Evolutionary conservation across 192 early-diverging fungal species (phyloP).

Genomic region (Cetraspora pellucida): DNA sequence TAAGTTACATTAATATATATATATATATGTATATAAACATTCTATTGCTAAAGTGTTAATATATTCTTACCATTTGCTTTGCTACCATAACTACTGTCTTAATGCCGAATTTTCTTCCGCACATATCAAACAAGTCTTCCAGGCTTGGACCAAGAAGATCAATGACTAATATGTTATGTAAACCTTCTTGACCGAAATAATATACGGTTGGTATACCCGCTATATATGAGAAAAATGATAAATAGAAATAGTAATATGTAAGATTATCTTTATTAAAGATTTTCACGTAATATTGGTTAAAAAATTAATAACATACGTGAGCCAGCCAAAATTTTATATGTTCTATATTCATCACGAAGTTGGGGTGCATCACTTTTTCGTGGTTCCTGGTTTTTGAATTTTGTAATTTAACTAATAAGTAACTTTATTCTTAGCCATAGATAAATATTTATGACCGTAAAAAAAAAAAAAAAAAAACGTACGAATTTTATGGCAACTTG

Average conservation of each 20-base stretch:
- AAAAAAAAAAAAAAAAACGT: background rate
- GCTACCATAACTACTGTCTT: constrained; percentile 98
- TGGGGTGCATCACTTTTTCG: constrained; percentile 97
- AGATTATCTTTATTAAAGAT: background rate
- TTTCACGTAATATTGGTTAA: background rate
- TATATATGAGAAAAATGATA: constrained; percentile 28
- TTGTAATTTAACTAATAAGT: constrained; percentile 2
- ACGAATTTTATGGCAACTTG: constrained; percentile 96
- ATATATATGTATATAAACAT: constrained; percentile 21
- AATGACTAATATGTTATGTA: constrained; percentile 93
- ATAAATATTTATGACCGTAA: constrained; percentile 27
- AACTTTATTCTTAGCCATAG: constrained; percentile 5
- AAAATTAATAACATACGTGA: constrained; percentile 41
- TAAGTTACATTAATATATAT: constrained; percentile 2
- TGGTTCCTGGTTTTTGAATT: constrained; percentile 58
- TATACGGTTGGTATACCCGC: constrained; percentile 89
- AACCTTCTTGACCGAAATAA: constrained; percentile 96
- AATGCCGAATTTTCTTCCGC: constrained; percentile 84
- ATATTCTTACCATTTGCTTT: constrained; percentile 80
- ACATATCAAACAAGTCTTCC: constrained; percentile 97
- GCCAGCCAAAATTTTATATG: constrained; percentile 90
- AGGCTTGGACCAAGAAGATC: constrained; percentile 92
- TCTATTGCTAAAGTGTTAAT: no score
- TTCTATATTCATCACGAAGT: constrained; percentile 92
- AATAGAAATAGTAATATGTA: constrained; percentile 9